These are phyloP conservation scores for Aspergillus sp. DNA, from an alignment of 2,329 filamentous ascomycete genomes.

Conservation along the genomic window DNA sequence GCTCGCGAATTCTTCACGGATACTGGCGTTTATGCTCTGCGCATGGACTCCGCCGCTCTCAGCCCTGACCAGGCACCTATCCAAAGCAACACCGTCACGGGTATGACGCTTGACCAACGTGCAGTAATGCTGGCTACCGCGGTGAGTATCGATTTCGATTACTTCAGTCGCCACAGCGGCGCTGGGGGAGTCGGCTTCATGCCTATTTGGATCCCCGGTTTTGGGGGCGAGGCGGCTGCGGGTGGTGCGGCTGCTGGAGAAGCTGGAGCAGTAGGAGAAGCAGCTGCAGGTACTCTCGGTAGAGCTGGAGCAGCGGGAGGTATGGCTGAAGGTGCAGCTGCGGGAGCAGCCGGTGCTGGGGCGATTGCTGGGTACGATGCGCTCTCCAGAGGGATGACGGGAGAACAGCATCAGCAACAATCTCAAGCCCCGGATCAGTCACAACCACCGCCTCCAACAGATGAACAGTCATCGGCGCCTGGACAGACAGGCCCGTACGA, in stretches of 20 bases:
- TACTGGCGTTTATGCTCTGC: conserved; percentile 62
- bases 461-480: conserved; percentile 14
- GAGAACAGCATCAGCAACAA: conserved; percentile 16
- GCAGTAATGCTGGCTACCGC: conserved; percentile 67
- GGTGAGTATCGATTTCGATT: conserved; percentile 65
- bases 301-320: conserved; percentile 43
- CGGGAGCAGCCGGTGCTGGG: conserved; percentile 54
- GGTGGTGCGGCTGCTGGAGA: conserved; percentile 40
- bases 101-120: conserved; percentile 65
- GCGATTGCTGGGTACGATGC: conserved; percentile 64
- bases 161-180: conserved; percentile 62
- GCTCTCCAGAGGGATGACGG: conserved; percentile 54
- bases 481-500: conserved; percentile 23
- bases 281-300: conserved; percentile 35
- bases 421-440: conserved; percentile 18
- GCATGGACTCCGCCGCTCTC: conserved; percentile 61
- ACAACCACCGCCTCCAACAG: conserved; percentile 8
- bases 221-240: conserved; percentile 41
- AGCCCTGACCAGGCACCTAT: conserved; percentile 33
- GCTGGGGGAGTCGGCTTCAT: conserved; percentile 49
- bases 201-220: conserved; percentile 52
- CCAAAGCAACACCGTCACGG: conserved; percentile 31
- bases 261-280: conserved; percentile 36
- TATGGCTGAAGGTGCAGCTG: conserved; percentile 37
- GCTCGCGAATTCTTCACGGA: conserved; percentile 65